Percentiles rank a stretch among this genome's conserved stretches.
phyloP scores from a whole-genome alignment of 1,284 basidiomycete species.

The Cutaneotrichosporon sp. region DNA sequence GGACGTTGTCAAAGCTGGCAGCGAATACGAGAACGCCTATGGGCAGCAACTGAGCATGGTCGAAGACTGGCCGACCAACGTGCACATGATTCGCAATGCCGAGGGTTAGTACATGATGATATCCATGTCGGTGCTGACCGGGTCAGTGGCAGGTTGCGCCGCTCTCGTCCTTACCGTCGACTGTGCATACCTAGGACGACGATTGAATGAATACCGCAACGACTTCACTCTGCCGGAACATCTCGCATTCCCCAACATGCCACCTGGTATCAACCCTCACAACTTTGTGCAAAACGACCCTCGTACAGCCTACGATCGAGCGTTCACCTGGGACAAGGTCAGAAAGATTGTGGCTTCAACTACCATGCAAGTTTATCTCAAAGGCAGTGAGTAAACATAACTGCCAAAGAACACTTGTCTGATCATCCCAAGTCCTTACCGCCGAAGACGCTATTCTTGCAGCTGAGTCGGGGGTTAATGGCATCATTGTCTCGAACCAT shows the following conservation, averaged over 20 bases:
- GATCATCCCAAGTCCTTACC: slow-evolving; percentile 12
- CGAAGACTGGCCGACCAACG: slow-evolving; percentile 21
- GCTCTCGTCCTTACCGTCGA: slow-evolving; percentile 31
- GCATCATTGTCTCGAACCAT: slow-evolving; percentile 32
- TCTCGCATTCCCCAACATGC: slow-evolving; percentile 17
- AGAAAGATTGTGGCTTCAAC: slow-evolving; percentile 1
- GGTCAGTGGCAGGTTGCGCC: slow-evolving; percentile 18
- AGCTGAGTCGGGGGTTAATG: slow-evolving; percentile 26
- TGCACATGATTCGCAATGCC: slow-evolving; percentile 22
- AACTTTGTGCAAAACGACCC: slow-evolving; percentile 10
- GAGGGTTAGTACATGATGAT: slow-evolving; percentile 20
- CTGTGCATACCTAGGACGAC: slow-evolving; percentile 23
- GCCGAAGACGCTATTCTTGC: slow-evolving; percentile 31
- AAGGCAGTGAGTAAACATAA: slow-evolving; percentile 21
- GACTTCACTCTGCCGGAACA: slow-evolving; percentile 14
- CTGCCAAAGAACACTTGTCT: background rate
- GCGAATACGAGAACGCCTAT: slow-evolving; percentile 18
- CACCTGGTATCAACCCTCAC: slow-evolving; percentile 12
- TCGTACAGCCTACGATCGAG: slow-evolving; percentile 11
- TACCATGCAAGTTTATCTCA: slow-evolving; percentile 16
- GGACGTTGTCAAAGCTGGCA: slow-evolving; percentile 24
- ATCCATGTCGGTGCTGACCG: slow-evolving; percentile 11
- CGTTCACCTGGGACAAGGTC: slow-evolving; percentile 18
- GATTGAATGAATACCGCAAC: slow-evolving; percentile 24
- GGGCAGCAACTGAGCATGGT: slow-evolving; percentile 29